Base-by-base conservation (phyloP, 208 protist species). In the Hexamita inflata region DNA sequence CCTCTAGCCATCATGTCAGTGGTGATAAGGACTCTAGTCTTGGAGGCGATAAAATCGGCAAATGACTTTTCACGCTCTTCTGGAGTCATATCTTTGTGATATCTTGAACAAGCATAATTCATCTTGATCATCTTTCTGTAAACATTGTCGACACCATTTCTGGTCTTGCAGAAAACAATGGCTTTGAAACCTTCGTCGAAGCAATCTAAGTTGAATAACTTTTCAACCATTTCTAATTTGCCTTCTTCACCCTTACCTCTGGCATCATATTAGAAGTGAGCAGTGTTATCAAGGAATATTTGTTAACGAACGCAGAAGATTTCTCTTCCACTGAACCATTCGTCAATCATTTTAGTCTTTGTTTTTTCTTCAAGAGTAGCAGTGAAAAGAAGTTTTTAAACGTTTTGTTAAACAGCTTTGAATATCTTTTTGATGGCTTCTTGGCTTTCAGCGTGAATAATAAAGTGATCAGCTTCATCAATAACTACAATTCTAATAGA, bases 381-480 rank as follows among this genome's bases (percentile, higher is more conserved):
- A 28, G 64, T 45, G 35, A 49, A 70, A 11, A 70, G 32, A 45
- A 49, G n/a, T n/a, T 19, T 11, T 45, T 45, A 11, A 19, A 30
- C 30, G 24, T 38, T 66, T 34, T n/a, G 15, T 40, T 15, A 30
- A 38, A 34, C 34, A 38, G 34, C 34, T 19, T n/a, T 19, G 30
- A 66, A 38, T 24, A 66, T 38, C 29, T n/a, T 66, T 15, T 13
- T 24, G 9, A 70, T 57, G 2, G 26, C 64, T 32, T 70, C 34
- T 38, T 45, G 11, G 2, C n/a, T 7, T 45, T 70, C 15, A 7
- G n/a, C n/a, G n/a, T n/a, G n/a, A n/a, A n/a, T n/a, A n/a, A 4
- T 32, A n/a, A 45, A 70, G 35, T 57, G 15, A 70, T 70, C 64
- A 32, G 64, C 64, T 34, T 70, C 64, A 49, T 70, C 64, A 32